Conservation (phyloP, 192 early-diverging fungal genomes). For the Gryganskiella cystojenkinii region DNA sequence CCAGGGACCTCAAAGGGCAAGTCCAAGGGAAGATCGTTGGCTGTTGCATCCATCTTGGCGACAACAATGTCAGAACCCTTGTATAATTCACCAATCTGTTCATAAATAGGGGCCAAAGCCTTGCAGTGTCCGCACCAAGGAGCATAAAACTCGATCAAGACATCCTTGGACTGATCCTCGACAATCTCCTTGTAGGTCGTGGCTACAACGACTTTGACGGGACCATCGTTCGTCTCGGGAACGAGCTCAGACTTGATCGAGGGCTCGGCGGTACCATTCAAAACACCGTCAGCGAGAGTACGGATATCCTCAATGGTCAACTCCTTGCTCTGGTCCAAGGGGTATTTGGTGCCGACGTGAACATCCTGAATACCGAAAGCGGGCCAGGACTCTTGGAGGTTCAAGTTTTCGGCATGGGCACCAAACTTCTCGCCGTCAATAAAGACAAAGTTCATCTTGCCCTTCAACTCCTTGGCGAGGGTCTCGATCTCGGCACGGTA, state of each 20-base stretch:
- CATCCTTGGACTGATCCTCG: constrained; percentile 82
- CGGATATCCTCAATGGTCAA: constrained; percentile 69
- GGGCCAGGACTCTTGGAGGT: constrained; percentile 92
- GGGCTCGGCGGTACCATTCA: constrained; percentile 75
- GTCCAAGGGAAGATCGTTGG: constrained; percentile 88
- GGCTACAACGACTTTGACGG: constrained; percentile 92
- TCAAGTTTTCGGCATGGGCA: constrained; percentile 87
- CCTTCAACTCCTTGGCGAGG: constrained; percentile 88
- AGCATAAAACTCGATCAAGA: constrained; percentile 94
- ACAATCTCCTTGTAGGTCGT: constrained; percentile 86
- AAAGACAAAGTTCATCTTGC: constrained; percentile 91
- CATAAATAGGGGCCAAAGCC: constrained; percentile 79
- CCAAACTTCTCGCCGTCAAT: constrained; percentile 90
- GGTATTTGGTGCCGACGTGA: constrained; percentile 82
- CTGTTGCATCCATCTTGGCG: constrained; percentile 96
- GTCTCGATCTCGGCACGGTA: constrained; percentile 67
- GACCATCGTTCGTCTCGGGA: constrained; percentile 85
- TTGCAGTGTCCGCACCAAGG: constrained; percentile 92
- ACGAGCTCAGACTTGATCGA: constrained; percentile 84
- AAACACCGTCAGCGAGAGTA: constrained; percentile 72
- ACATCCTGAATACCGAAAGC: constrained; percentile 91
- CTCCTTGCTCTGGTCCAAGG: constrained; percentile 78
- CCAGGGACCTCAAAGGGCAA: constrained; percentile 80
- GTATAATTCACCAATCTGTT: constrained; percentile 77
- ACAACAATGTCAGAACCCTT: constrained; percentile 57